A percentile compares a stretch with the other conserved stretches of the same genome.
Conservation (phyloP, 139 green algal genomes). For the Tetradesmus lagerheimii region DNA sequence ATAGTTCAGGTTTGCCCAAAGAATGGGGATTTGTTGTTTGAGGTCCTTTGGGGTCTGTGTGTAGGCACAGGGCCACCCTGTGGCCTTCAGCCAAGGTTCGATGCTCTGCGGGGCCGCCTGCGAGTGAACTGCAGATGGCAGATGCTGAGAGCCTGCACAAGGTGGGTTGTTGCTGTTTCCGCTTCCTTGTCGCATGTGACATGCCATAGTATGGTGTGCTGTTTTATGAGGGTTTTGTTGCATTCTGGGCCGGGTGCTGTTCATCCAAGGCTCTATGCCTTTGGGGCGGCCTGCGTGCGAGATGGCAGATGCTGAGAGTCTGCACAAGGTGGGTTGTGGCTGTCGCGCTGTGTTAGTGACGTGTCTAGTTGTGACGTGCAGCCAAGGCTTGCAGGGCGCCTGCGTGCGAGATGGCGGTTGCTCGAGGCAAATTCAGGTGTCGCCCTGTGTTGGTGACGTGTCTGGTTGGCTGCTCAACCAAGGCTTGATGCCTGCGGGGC, state of each 20-base stretch:
- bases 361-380: too few relatives aligned
- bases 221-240: not conserved
- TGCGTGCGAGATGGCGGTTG: too few relatives aligned
- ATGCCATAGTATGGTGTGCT: not conserved
- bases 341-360: too few relatives aligned
- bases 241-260: not conserved
- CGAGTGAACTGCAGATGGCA: constrained; percentile 52
- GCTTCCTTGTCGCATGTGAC: too few relatives aligned
- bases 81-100: constrained; percentile 19
- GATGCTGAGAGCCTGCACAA: constrained; percentile 39
- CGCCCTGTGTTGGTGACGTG: too few relatives aligned
- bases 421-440: too few relatives aligned
- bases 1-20: too few relatives aligned
- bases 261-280: constrained; percentile 39
- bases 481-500: not conserved
- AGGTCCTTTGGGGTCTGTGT: too few relatives aligned
- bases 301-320: not conserved
- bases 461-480: constrained; percentile 31
- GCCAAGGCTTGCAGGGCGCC: too few relatives aligned
- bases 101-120: constrained; percentile 49
- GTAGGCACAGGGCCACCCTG: too few relatives aligned
- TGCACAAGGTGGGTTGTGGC: not conserved
- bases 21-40: too few relatives aligned
- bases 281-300: constrained; percentile 2
- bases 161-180: not conserved